Evolutionary conservation across 2,329 filamentous ascomycete genomes (phyloP).

Genomic region (Sclerotinia sclerotiorum): DNA sequence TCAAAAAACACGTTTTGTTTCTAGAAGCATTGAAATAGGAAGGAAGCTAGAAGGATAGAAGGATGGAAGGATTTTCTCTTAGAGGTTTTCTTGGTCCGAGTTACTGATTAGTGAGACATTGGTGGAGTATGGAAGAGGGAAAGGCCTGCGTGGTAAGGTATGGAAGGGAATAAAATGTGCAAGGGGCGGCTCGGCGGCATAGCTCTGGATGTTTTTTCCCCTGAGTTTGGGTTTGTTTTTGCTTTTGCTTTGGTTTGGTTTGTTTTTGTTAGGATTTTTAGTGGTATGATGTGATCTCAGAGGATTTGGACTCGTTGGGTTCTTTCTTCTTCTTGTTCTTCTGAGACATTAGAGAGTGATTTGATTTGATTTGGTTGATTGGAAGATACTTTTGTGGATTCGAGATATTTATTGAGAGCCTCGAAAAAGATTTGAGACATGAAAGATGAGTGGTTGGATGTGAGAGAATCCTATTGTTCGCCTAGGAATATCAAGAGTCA

Average conservation of each 20-base stretch:
- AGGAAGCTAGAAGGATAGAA: slow-evolving; percentile 15
- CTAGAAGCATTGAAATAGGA: neutral
- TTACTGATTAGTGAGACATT: neutral
- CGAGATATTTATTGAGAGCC: neutral
- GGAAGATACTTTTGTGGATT: neutral
- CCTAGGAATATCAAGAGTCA: neutral
- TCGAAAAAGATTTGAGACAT: neutral
- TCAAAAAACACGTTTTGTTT: slow-evolving; percentile 10
- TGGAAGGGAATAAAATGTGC: neutral
- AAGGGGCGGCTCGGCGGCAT: slow-evolving; percentile 12
- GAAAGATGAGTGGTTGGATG: slow-evolving; percentile 3
- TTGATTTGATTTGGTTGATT: slow-evolving; percentile 6
- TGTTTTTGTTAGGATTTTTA: neutral
- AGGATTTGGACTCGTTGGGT: neutral
- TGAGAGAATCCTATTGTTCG: neutral
- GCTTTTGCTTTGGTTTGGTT: neutral
- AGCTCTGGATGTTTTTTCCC: neutral
- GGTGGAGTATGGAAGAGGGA: neutral
- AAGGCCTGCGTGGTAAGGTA: neutral
- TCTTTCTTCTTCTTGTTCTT: neutral
- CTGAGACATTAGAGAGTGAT: neutral
- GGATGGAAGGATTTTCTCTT: neutral
- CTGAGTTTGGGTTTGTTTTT: slow-evolving; percentile 3
- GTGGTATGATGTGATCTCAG: neutral
- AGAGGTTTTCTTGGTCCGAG: neutral